A percentile compares a stretch with the other conserved stretches of the same genome.
Conservation (phyloP, 768 basidiomycete species). For the Phlegmacium glaucopus region DNA sequence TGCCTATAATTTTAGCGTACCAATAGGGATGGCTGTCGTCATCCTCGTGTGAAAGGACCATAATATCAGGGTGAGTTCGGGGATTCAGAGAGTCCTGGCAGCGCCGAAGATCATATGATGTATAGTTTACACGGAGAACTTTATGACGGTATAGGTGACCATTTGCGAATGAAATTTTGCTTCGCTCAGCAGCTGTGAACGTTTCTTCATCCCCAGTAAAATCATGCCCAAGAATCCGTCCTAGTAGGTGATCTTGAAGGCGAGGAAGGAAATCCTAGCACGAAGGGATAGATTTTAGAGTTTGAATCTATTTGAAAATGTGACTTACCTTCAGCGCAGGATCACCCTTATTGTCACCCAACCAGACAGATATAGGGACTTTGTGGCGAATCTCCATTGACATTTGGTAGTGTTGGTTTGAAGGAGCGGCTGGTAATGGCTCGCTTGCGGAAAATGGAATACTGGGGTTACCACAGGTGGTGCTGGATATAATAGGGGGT, state of each 20-base stretch:
- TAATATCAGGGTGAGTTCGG: constrained; percentile 29
- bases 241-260: constrained; percentile 28
- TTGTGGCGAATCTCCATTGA: not conserved
- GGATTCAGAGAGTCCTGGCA: constrained; percentile 42
- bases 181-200: constrained; percentile 6
- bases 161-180: constrained; percentile 6
- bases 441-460: too few relatives aligned
- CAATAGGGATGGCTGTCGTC: constrained; percentile 24
- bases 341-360: constrained; percentile 12
- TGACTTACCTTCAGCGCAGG: constrained; percentile 17
- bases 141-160: constrained; percentile 24
- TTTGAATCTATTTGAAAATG: too few relatives aligned
- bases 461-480: too few relatives aligned
- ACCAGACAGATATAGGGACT: constrained; percentile 3
- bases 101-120: constrained; percentile 32
- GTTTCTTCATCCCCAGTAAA: constrained; percentile 13
- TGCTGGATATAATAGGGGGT: too few relatives aligned
- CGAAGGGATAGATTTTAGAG: too few relatives aligned
- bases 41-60: constrained; percentile 27
- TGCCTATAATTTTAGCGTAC: constrained; percentile 29
- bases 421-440: not conserved
- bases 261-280: constrained; percentile 25
- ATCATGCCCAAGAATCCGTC: constrained; percentile 14
- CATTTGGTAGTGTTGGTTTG: not conserved
- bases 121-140: constrained; percentile 22